A percentile compares a stretch with the other conserved stretches of the same genome.
phyloP scores from a whole-genome alignment of 2,329 filamentous ascomycete species.

The Trichoderma simmonsii region DNA sequence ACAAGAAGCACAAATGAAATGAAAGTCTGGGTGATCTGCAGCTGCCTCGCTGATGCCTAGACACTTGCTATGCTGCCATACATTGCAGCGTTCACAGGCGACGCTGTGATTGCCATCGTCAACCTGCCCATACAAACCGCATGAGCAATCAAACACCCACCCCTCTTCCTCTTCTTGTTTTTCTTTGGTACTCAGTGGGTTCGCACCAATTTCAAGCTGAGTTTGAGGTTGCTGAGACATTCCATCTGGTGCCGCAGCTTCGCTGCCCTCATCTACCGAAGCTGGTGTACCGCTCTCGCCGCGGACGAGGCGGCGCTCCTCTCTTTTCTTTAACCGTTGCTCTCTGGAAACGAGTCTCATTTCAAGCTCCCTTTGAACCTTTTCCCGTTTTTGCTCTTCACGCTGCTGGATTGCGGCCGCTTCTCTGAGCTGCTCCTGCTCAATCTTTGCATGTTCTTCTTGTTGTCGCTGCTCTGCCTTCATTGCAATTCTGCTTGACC shows the following conservation, averaged over 20 bases:
- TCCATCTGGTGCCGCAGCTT: slow-evolving; percentile 54
- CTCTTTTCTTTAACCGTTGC: slow-evolving; percentile 79
- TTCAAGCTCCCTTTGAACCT: slow-evolving; percentile 70
- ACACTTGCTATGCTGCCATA: slow-evolving; percentile 97
- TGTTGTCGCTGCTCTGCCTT: slow-evolving; percentile 76
- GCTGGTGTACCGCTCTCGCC: slow-evolving; percentile 79
- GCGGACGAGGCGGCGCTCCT: slow-evolving; percentile 76
- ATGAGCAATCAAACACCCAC: slow-evolving; percentile 94
- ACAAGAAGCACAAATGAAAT: slow-evolving; percentile 80
- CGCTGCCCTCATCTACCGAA: slow-evolving; percentile 68
- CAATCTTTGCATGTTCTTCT: slow-evolving; percentile 68
- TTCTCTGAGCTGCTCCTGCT: slow-evolving; percentile 46
- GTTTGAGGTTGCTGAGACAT: slow-evolving; percentile 70
- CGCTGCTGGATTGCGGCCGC: slow-evolving; percentile 66
- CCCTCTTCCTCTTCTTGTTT: slow-evolving; percentile 73
- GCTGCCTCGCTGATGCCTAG: slow-evolving; percentile 74
- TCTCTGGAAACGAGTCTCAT: slow-evolving; percentile 80
- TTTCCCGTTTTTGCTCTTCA: slow-evolving; percentile 58
- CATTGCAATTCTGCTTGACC: slow-evolving; percentile 82
- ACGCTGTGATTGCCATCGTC: slow-evolving; percentile 94
- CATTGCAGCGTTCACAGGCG: slow-evolving; percentile 87
- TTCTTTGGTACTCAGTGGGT: slow-evolving; percentile 70
- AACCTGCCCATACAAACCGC: slow-evolving; percentile 84
- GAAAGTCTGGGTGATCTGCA: slow-evolving; percentile 81
- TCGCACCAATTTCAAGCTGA: slow-evolving; percentile 73